Base-by-base conservation (phyloP, 23 red algal genomes). In the Gracilariopsis chorda region DNA sequence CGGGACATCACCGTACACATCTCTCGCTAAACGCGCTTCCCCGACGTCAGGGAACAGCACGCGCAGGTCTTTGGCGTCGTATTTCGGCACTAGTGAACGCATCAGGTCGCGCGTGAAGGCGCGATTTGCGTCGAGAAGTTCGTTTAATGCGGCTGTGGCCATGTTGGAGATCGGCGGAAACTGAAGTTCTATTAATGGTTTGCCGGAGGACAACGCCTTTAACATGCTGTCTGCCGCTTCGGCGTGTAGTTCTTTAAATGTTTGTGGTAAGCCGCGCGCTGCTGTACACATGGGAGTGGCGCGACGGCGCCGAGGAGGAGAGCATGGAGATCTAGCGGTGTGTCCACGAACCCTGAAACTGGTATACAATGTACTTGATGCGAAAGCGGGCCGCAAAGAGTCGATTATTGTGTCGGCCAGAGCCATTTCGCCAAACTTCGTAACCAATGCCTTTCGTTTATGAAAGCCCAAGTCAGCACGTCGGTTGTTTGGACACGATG, bases 81-180 rank as follows among this genome's bases (percentile, higher is more conserved):
- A 78, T 23, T 74, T 73, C 39, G 78, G 55, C 8, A 59, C 77
- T 36, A 87, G 84, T 5, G 71, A 16, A 23, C 53, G 65, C 1
- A 88, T 27, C 25, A 97, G 61, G 17, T 87, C 73, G 29, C 84
- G 47, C 30, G 87, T 85, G 90, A 88, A 91, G 23, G 53, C 32
- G 11, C 92, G 84, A 62, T 98, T 98, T n/a, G 96, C 96, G 72
- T 98, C 96, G 35, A 93, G 59, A 11, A 95, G 46, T 59, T 92
- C 61, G 52, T 94, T 94, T 21, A 98, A 85, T 21, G 96, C 96
- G 53, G 96, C 92, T 7, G 73, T 89, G 70, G 87, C 92, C 81
- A 93, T 80, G 77, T 95, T 92, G 53, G 80, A 82, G 4, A 93
- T 44, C 4, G 92, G 52, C 28, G 96, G 96, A 73, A 98, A 98